phyloP scores from a whole-genome alignment of 2,329 filamentous ascomycete genomes.

The Colletotrichum orchidophilum region DNA sequence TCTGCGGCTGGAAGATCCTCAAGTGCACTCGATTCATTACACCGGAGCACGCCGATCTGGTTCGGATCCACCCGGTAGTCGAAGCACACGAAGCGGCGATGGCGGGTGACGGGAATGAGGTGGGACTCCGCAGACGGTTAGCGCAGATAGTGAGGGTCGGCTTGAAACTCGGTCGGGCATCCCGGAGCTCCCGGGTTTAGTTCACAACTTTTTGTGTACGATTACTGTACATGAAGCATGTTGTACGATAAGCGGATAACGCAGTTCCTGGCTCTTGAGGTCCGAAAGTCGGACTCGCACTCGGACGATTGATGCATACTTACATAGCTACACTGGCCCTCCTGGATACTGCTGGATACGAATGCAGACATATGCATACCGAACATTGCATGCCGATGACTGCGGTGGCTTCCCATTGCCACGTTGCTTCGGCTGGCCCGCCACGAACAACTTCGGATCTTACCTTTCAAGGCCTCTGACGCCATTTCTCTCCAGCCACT shows the following conservation, averaged over 20 bases:
- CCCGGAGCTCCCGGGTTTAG: neutral
- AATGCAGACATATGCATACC: neutral
- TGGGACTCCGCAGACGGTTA: neutral
- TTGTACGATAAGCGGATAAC: no score
- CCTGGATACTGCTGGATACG: neutral
- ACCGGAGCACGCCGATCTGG: conserved; percentile 64
- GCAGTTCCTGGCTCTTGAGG: neutral
- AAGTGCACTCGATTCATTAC: conserved; percentile 65
- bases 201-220: neutral
- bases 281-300: neutral
- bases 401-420: neutral
- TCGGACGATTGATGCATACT: neutral
- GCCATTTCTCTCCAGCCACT: conserved; percentile 12
- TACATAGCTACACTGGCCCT: neutral
- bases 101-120: neutral
- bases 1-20: conserved; percentile 65
- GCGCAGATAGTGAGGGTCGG: neutral
- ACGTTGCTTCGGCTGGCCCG: neutral
- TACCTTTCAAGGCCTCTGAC: conserved; percentile 2
- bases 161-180: neutral
- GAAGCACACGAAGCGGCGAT: conserved; percentile 61
- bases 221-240: neutral
- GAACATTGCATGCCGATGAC: neutral
- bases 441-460: conserved; percentile 8
- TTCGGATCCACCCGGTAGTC: conserved; percentile 67